phyloP scores from a whole-genome alignment of 192 early-diverging fungal species.

The Backusella parvicylindrica region DNA sequence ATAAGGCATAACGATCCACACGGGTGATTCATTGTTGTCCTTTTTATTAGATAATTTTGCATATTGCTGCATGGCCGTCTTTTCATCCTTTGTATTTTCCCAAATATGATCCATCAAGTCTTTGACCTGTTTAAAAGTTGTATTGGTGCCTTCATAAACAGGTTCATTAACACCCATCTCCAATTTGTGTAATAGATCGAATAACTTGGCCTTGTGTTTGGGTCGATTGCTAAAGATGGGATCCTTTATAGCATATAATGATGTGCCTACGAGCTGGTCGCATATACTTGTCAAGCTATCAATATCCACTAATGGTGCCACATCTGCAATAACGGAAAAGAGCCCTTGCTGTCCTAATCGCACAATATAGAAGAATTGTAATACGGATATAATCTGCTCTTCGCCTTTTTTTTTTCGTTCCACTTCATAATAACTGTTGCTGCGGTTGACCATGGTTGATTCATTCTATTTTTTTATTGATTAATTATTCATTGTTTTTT shows the following conservation, averaged over 20 bases:
- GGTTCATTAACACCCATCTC: not conserved
- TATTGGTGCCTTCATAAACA: not conserved
- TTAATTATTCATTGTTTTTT: not conserved
- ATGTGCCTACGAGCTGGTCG: conserved; percentile 5
- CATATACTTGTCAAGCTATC: not conserved
- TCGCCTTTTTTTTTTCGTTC: not conserved
- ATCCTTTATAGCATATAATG: conserved; percentile 8
- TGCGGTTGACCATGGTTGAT: not conserved
- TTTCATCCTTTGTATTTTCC: conserved; percentile 10
- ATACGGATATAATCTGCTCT: not conserved
- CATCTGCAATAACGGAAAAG: not conserved
- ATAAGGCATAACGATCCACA: not conserved
- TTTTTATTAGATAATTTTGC: not conserved
- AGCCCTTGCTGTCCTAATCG: conserved; percentile 14
- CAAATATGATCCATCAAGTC: conserved; percentile 2
- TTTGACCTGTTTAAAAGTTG: conserved; percentile 7
- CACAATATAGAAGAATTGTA: conserved; percentile 11
- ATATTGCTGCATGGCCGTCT: not conserved
- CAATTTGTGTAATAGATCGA: not conserved
- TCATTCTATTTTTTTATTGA: not conserved
- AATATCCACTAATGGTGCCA: not conserved
- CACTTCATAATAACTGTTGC: not conserved
- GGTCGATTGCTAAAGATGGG: not conserved
- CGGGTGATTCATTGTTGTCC: not conserved
- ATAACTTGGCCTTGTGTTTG: not conserved